A percentile compares a stretch with the other conserved stretches of the same genome.
phyloP scores from a whole-genome alignment of 2,329 filamentous ascomycete species.

The Byssoonygena ceratinophila region DNA sequence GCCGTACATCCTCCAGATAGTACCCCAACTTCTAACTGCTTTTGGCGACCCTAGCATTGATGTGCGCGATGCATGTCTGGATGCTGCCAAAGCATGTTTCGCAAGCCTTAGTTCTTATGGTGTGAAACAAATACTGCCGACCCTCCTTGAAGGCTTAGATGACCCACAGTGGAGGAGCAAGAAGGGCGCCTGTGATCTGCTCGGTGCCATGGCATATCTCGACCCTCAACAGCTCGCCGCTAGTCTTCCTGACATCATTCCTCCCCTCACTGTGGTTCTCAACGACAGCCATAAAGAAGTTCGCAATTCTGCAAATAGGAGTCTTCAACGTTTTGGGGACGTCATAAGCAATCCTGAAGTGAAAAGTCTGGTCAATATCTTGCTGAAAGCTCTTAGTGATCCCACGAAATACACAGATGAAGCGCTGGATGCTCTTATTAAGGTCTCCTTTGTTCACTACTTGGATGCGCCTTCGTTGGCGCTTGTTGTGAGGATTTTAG shows the following conservation, averaged over 20 bases:
- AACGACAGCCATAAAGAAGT: constrained; percentile 99
- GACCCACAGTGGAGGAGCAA: constrained; percentile 97
- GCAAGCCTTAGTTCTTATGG: constrained; percentile 87
- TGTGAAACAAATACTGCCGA: constrained; percentile 88
- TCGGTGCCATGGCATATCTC: constrained; percentile 97
- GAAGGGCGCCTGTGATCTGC: constrained; percentile 89
- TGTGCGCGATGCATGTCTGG: constrained; percentile 84
- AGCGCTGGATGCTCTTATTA: constrained; percentile 85
- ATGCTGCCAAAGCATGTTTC: constrained; percentile 90
- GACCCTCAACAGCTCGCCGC: constrained; percentile 88
- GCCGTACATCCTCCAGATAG: constrained; percentile 90
- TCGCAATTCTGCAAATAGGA: constrained; percentile 79
- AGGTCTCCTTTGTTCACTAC: constrained; percentile 97
- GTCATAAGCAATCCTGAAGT: constrained; percentile 98
- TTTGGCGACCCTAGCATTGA: constrained; percentile 84
- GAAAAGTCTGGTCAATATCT: constrained; percentile 77
- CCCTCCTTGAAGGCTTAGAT: constrained; percentile 79
- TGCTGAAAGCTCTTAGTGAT: constrained; percentile 93
- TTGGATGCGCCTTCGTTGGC: constrained; percentile 94
- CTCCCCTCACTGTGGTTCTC: constrained; percentile 81
- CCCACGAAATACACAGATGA: constrained; percentile 95
- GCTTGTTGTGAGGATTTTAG: constrained; percentile 85
- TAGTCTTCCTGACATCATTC: constrained; percentile 92
- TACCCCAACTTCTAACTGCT: constrained; percentile 76
- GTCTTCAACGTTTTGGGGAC: constrained; percentile 93